phyloP scores from a whole-genome alignment of 208 protist genomes.

The Angomonas desouzai region DNA sequence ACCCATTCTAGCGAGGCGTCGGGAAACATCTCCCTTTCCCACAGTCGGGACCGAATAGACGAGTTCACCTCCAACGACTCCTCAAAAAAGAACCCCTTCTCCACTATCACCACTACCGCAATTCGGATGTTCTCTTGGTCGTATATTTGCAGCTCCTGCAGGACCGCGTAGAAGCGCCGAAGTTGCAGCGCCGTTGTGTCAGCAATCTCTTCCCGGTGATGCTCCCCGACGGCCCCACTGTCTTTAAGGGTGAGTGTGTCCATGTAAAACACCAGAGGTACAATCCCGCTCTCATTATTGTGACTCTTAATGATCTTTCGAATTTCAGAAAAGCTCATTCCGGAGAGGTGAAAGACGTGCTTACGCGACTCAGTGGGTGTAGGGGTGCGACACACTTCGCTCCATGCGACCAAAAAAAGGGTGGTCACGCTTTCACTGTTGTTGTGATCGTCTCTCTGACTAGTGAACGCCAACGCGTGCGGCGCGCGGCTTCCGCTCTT shows the following conservation, averaged over 20 bases:
- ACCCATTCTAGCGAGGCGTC: not conserved
- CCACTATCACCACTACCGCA: not conserved
- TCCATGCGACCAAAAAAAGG: not conserved
- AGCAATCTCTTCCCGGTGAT: not conserved
- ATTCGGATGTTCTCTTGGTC: not conserved
- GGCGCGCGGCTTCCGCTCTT: not conserved
- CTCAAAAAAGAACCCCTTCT: not conserved
- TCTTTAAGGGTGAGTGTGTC: not conserved
- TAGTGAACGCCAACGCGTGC: not conserved
- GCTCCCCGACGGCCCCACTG: not conserved
- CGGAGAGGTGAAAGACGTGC: conserved; percentile 1
- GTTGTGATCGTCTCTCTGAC: not conserved
- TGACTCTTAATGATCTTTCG: not conserved
- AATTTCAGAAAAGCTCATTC: not conserved
- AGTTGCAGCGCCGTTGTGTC: not conserved
- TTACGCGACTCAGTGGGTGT: not conserved
- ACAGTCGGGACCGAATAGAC: not conserved
- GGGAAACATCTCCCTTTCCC: not conserved
- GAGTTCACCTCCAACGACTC: not conserved
- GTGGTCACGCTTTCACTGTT: not conserved
- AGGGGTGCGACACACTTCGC: not conserved
- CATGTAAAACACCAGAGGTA: not conserved
- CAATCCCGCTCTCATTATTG: not conserved
- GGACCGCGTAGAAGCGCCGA: not conserved
- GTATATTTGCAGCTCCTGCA: not conserved